Percentiles rank a stretch among this genome's conserved stretches.
Conservation (phyloP, 768 basidiomycete genomes). For the Hebeloma cylindrosporum region DNA sequence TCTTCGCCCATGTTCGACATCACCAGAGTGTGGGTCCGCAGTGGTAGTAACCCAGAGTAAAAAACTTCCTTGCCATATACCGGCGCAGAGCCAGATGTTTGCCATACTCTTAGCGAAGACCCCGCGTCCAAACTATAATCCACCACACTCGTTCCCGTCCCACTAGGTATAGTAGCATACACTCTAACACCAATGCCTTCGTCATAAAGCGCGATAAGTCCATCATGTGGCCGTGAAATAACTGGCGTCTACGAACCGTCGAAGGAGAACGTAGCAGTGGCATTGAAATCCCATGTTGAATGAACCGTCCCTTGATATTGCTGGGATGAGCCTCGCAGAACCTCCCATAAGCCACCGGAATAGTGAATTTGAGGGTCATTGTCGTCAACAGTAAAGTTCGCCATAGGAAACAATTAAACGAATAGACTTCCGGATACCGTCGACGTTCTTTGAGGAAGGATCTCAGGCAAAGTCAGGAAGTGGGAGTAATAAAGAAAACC, state of each 20-base stretch:
- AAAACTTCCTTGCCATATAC: conserved; percentile 1
- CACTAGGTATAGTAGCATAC: conserved; percentile 10
- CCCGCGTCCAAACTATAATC: not conserved
- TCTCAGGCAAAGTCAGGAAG: too few relatives aligned
- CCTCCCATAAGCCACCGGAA: conserved; percentile 5
- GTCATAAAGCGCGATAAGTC: not conserved
- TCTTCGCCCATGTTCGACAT: conserved; percentile 13
- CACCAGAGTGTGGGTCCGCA: conserved; percentile 6
- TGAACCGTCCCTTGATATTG: conserved; percentile 7
- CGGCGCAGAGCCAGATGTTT: not conserved
- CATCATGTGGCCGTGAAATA: not conserved
- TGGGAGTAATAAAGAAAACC: too few relatives aligned
- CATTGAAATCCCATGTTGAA: conserved; percentile 13
- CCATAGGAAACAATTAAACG: not conserved
- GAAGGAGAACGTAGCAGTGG: conserved; percentile 5
- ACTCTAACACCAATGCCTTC: conserved; percentile 7
- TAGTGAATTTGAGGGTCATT: conserved; percentile 9
- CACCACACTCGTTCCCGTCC: conserved; percentile 3
- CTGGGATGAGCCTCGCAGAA: not conserved
- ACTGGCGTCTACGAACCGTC: not conserved
- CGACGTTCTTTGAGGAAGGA: too few relatives aligned
- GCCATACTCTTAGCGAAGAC: not conserved
- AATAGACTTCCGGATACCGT: too few relatives aligned
- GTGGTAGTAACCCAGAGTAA: conserved; percentile 6
- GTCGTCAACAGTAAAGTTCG: conserved; percentile 10